Conservation (phyloP, 164 flowering plant species). For the Tetrastigma voinierianum region DNA sequence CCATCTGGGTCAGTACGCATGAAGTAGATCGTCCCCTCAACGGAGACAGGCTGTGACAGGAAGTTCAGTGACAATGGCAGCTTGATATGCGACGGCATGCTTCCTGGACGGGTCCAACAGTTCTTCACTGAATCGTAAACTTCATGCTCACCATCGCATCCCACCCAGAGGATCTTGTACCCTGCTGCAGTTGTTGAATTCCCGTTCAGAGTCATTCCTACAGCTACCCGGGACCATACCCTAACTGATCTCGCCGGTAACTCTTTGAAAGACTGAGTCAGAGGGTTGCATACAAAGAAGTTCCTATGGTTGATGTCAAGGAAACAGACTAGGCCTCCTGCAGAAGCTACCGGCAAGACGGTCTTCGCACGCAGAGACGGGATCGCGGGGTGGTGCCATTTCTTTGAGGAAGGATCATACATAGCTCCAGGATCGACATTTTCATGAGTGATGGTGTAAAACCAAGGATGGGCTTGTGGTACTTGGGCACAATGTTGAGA, state of each 20-base stretch:
- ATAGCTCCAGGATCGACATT: constrained; percentile 65
- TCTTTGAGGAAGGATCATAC: constrained; percentile 74
- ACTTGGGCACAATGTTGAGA: constrained; percentile 64
- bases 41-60: constrained; percentile 66
- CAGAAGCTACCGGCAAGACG: constrained; percentile 88
- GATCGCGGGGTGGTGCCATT: constrained; percentile 80
- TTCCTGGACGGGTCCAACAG: constrained; percentile 76
- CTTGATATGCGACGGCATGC: constrained; percentile 60
- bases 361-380: constrained; percentile 56
- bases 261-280: constrained; percentile 70
- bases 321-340: constrained; percentile 91
- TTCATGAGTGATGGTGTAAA: constrained; percentile 83
- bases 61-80: constrained; percentile 75
- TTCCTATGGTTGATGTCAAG: constrained; percentile 73
- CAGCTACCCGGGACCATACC: constrained; percentile 86
- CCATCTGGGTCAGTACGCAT: constrained; percentile 90
- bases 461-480: constrained; percentile 71
- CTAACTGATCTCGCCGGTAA: constrained; percentile 74
- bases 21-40: constrained; percentile 60
- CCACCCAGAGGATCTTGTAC: constrained; percentile 86
- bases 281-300: constrained; percentile 85
- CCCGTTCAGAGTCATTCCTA: constrained; percentile 75
- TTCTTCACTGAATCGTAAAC: constrained; percentile 70
- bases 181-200: constrained; percentile 46
- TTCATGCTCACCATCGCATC: constrained; percentile 79